Percentiles rank a stretch among this genome's conserved stretches.
These are phyloP conservation scores for Yarrowia sp. DNA, from an alignment of 805 yeast genomes.

Conservation along the genomic window DNA sequence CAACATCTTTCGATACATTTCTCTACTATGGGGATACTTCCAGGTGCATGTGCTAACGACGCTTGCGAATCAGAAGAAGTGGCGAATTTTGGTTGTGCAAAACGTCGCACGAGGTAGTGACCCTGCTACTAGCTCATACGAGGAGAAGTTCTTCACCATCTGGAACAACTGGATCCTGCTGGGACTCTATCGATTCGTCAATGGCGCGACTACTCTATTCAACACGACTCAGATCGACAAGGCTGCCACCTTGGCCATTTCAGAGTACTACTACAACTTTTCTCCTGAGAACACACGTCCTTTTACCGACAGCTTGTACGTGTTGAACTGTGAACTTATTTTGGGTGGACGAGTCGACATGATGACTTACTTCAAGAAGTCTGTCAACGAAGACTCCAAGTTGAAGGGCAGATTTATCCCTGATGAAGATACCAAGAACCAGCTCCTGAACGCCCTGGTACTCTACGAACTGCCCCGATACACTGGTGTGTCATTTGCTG, in stretches of 20 bases:
- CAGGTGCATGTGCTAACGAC: constrained; percentile 22
- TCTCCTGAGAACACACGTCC: neutral
- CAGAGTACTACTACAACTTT: constrained; percentile 12
- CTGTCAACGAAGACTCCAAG: neutral
- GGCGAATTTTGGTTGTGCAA: constrained; percentile 3
- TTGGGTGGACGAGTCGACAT: neutral
- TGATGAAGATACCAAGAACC: neutral
- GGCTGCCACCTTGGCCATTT: neutral
- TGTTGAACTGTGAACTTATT: constrained; percentile 9
- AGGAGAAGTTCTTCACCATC: constrained; percentile 2
- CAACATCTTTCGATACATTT: constrained; percentile 2
- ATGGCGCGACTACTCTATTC: constrained; percentile 1
- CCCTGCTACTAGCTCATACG: neutral
- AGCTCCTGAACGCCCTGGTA: constrained; percentile 13
- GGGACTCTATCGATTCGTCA: constrained; percentile 7
- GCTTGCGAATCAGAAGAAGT: constrained; percentile 21
- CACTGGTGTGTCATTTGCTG: constrained; percentile 18
- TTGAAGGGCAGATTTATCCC: neutral
- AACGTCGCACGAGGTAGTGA: neutral
- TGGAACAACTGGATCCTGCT: constrained; percentile 19
- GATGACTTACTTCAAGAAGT: neutral
- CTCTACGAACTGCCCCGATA: constrained; percentile 27
- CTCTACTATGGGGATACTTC: constrained; percentile 6
- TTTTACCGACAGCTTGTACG: neutral
- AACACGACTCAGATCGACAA: constrained; percentile 22